Evolutionary conservation across 176 grass and related monocot species (phyloP).

Genomic region (Aegilops sharonensis): DNA sequence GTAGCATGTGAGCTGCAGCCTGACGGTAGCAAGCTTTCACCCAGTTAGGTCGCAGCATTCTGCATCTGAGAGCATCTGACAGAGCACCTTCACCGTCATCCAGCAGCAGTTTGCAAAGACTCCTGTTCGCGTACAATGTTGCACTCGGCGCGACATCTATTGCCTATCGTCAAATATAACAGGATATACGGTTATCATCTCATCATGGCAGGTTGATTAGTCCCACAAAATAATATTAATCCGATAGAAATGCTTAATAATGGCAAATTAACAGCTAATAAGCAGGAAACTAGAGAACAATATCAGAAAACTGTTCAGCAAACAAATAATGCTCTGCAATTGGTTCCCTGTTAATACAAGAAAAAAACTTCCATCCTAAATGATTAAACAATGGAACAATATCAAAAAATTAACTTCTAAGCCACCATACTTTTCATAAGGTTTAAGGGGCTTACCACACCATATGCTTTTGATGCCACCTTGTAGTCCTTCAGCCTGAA

Average conservation of each 20-base stretch:
- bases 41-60: constrained; percentile 23
- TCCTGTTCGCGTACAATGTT: constrained; percentile 36
- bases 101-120: constrained; percentile 36
- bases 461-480: not conserved
- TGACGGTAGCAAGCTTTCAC: constrained; percentile 21
- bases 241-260: no score
- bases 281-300: no score
- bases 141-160: not conserved
- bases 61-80: constrained; percentile 33
- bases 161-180: not conserved
- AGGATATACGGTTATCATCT: no score
- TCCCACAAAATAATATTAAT: no score
- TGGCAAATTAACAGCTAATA: no score
- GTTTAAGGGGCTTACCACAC: constrained; percentile 1
- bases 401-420: no score
- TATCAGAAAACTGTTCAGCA: no score
- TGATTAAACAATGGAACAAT: no score
- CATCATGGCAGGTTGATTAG: no score
- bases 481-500: constrained; percentile 13
- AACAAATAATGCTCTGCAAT: not conserved
- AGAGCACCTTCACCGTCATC: constrained; percentile 40
- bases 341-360: not conserved
- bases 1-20: constrained; percentile 5
- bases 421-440: not conserved
- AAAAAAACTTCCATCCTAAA: no score